A percentile compares a stretch with the other conserved stretches of the same genome.
Evolutionary conservation across 164 flowering plant genomes (phyloP).

Genomic region (Liriodendron chinense): DNA sequence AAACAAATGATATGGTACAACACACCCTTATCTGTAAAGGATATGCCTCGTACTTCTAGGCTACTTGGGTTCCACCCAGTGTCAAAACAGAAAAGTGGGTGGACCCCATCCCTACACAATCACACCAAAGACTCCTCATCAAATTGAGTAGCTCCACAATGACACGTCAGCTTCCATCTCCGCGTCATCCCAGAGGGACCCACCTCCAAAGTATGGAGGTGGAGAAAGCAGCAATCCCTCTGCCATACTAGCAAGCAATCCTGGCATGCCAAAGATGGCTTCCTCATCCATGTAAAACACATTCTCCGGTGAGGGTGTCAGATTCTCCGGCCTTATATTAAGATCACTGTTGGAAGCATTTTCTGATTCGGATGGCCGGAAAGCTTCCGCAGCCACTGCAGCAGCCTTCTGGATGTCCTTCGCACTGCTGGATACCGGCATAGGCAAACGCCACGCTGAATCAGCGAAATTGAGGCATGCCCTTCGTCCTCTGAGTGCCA

Average conservation of each 20-base stretch:
- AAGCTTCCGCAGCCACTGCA: slow-evolving; percentile 18
- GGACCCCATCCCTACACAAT: no score
- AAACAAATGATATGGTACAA: no score
- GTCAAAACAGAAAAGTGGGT: no score
- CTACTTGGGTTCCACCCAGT: no score
- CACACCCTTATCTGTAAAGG: no score
- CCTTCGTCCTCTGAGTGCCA: slow-evolving; percentile 25
- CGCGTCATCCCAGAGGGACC: slow-evolving; percentile 22
- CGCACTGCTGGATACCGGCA: slow-evolving; percentile 17
- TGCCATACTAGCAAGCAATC: slow-evolving; percentile 43
- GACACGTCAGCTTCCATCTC: slow-evolving; percentile 22
- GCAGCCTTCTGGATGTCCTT: slow-evolving; percentile 24
- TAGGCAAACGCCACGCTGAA: slow-evolving; percentile 19
- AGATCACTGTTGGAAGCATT: no score
- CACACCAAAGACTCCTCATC: background rate
- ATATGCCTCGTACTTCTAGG: no score
- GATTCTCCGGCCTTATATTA: no score
- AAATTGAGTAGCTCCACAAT: slow-evolving; percentile 22
- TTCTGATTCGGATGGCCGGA: background rate
- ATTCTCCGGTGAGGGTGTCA: no score
- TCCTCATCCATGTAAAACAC: slow-evolving; percentile 20
- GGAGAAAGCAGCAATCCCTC: slow-evolving; percentile 54
- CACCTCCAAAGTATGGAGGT: slow-evolving; percentile 18
- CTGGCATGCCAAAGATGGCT: slow-evolving; percentile 32
- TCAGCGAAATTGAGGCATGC: slow-evolving; percentile 27